Evolutionary conservation across 1,284 basidiomycete species (phyloP).

Genomic region (Earliella scabrosa): DNA sequence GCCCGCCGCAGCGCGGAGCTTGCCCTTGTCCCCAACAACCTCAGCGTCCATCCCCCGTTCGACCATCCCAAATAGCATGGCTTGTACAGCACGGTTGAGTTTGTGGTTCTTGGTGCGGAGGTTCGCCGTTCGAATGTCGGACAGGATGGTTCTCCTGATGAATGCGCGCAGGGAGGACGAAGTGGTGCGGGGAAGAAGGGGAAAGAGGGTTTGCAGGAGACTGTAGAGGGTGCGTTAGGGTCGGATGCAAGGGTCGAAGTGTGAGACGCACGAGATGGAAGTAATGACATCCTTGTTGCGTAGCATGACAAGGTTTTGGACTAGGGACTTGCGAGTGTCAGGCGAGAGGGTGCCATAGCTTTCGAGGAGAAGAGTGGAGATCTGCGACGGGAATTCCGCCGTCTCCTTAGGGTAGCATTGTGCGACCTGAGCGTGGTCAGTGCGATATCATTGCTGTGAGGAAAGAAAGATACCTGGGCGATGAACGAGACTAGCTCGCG

Average conservation of each 20-base stretch:
- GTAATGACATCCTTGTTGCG: slow-evolving; percentile 92
- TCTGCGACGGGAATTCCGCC: slow-evolving; percentile 77
- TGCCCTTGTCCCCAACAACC: slow-evolving; percentile 82
- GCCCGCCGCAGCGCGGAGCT: slow-evolving; percentile 51
- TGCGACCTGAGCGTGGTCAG: slow-evolving; percentile 59
- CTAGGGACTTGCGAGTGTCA: slow-evolving; percentile 81
- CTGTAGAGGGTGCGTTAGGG: slow-evolving; percentile 44
- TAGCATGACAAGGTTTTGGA: slow-evolving; percentile 92
- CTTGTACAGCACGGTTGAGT: slow-evolving; percentile 95
- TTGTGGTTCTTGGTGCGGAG: slow-evolving; percentile 91
- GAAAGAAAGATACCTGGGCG: slow-evolving; percentile 59
- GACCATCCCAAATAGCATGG: slow-evolving; percentile 95
- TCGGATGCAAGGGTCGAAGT: slow-evolving; percentile 8
- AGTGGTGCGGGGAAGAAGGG: slow-evolving; percentile 89
- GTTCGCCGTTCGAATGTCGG: slow-evolving; percentile 94
- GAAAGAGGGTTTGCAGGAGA: slow-evolving; percentile 90
- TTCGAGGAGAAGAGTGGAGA: slow-evolving; percentile 78
- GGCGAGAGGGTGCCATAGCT: slow-evolving; percentile 73
- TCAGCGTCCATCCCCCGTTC: slow-evolving; percentile 88
- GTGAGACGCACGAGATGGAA: slow-evolving; percentile 80
- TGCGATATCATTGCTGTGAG: neutral
- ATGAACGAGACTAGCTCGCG: slow-evolving; percentile 88
- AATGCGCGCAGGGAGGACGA: slow-evolving; percentile 84
- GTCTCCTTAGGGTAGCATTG: slow-evolving; percentile 92
- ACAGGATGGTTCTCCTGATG: slow-evolving; percentile 95